Evolutionary conservation across 768 basidiomycete species (phyloP).

Genomic region (Tremella yokohamensis): DNA sequence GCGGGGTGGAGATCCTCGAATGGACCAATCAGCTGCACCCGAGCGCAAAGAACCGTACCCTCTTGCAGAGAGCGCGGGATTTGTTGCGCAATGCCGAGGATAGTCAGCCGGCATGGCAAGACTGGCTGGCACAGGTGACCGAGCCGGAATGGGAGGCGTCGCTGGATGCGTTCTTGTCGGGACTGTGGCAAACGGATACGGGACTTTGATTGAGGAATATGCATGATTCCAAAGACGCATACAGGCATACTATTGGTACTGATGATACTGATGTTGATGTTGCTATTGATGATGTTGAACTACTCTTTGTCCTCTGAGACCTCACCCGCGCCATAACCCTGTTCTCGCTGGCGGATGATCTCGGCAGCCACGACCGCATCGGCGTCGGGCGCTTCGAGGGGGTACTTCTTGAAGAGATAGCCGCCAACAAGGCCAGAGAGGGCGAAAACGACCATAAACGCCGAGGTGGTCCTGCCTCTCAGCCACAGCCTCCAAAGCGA

Average conservation of each 20-base stretch:
- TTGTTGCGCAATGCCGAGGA: slow-evolving; percentile 9
- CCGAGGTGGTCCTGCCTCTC: background rate
- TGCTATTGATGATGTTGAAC: no score
- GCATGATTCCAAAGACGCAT: no score
- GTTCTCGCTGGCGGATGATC: slow-evolving; percentile 1
- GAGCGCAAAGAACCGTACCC: slow-evolving; percentile 8
- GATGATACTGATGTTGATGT: no score
- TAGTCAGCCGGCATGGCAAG: background rate
- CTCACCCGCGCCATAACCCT: background rate
- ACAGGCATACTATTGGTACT: no score
- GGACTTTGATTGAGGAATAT: no score
- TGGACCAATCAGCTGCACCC: slow-evolving; percentile 10
- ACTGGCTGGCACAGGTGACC: no score
- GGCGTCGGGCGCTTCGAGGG: slow-evolving; percentile 11
- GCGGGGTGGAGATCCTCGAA: slow-evolving; percentile 5
- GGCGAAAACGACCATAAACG: slow-evolving; percentile 15
- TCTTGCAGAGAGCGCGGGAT: background rate
- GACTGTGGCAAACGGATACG: no score
- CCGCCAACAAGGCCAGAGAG: slow-evolving; percentile 13
- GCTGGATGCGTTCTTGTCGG: no score
- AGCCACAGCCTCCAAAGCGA: slow-evolving; percentile 14
- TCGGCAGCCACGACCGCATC: slow-evolving; percentile 9
- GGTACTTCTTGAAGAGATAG: slow-evolving; percentile 23
- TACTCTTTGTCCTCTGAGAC: no score
- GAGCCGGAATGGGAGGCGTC: no score